Evolutionary conservation across 2,329 filamentous ascomycete genomes (phyloP).

Genomic region (Eutypa lata): DNA sequence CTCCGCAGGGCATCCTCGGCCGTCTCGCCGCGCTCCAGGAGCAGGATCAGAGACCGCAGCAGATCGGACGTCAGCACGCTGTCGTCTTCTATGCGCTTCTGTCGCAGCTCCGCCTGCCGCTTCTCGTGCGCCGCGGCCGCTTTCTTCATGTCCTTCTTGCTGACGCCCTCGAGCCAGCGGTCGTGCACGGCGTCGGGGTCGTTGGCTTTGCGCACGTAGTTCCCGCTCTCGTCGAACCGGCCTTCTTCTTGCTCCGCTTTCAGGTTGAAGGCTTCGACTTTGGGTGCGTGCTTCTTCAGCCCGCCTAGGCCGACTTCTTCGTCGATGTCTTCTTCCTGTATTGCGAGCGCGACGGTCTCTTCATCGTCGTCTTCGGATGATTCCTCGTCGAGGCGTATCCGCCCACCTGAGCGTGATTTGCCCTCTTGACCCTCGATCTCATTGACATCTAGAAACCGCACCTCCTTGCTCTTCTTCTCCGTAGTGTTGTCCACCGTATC

Average conservation of each 20-base stretch:
- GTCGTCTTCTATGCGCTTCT: constrained; percentile 72
- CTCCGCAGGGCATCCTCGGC: constrained; percentile 83
- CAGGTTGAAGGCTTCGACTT: constrained; percentile 96
- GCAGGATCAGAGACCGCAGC: constrained; percentile 67
- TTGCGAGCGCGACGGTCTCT: constrained; percentile 71
- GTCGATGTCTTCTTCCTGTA: constrained; percentile 73
- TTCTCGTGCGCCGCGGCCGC: constrained; percentile 86
- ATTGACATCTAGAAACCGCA: constrained; percentile 55
- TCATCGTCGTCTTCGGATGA: constrained; percentile 57
- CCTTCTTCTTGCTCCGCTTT: constrained; percentile 87
- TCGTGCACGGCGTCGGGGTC: constrained; percentile 92
- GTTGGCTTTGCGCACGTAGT: constrained; percentile 83
- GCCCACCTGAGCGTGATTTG: constrained; percentile 69
- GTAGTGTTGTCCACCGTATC: constrained; percentile 45
- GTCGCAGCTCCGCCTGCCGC: constrained; percentile 72
- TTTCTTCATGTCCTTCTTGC: constrained; percentile 87
- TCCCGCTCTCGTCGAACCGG: constrained; percentile 84
- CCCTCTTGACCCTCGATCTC: constrained; percentile 78
- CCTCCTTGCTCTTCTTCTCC: constrained; percentile 61
- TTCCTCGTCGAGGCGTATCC: constrained; percentile 60
- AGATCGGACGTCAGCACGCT: constrained; percentile 70
- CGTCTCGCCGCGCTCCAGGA: constrained; percentile 78
- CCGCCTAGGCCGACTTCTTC: constrained; percentile 87
- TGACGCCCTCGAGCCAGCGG: constrained; percentile 86
- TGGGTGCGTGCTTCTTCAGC: constrained; percentile 88